Conservation (phyloP, 1,284 basidiomycete species). For the Malassezia brasiliensis region DNA sequence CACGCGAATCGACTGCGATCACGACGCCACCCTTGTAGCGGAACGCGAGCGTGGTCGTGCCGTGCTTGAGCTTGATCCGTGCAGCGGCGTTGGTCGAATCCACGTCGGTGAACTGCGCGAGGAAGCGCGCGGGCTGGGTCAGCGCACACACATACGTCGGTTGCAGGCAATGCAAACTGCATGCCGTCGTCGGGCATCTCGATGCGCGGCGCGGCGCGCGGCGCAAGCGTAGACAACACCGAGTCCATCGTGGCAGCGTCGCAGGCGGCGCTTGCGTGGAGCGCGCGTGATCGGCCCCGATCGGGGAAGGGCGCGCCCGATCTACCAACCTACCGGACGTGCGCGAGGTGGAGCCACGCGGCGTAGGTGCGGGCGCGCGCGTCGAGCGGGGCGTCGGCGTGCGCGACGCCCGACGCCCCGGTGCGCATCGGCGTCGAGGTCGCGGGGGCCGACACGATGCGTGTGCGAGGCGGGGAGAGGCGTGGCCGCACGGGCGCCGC, state of each 20-base stretch:
- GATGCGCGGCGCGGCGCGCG: not conserved
- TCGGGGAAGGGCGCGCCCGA: slow-evolving; percentile 2
- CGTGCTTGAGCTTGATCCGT: slow-evolving; percentile 91
- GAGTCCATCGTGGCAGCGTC: slow-evolving; percentile 7
- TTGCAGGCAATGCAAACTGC: slow-evolving; percentile 7
- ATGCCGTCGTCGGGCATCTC: not conserved
- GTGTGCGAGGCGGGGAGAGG: not conserved
- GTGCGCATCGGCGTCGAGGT: not conserved
- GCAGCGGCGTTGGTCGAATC: slow-evolving; percentile 46
- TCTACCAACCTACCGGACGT: not conserved
- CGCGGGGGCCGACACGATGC: not conserved
- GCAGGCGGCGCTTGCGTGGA: not conserved
- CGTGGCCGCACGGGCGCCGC: not conserved
- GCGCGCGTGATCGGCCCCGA: not conserved
- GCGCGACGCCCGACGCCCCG: not conserved
- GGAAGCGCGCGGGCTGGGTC: slow-evolving; percentile 34
- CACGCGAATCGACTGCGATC: slow-evolving; percentile 92
- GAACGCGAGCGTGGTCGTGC: slow-evolving; percentile 97
- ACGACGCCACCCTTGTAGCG: slow-evolving; percentile 93
- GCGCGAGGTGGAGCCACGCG: slow-evolving; percentile 2
- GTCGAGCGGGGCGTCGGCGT: not conserved
- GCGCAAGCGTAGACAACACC: slow-evolving; percentile 6
- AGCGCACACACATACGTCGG: slow-evolving; percentile 4
- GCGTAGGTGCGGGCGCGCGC: not conserved
- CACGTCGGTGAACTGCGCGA: slow-evolving; percentile 45